phyloP scores from a whole-genome alignment of 1,284 basidiomycete species.

The Apiotrichum laibachii region DNA sequence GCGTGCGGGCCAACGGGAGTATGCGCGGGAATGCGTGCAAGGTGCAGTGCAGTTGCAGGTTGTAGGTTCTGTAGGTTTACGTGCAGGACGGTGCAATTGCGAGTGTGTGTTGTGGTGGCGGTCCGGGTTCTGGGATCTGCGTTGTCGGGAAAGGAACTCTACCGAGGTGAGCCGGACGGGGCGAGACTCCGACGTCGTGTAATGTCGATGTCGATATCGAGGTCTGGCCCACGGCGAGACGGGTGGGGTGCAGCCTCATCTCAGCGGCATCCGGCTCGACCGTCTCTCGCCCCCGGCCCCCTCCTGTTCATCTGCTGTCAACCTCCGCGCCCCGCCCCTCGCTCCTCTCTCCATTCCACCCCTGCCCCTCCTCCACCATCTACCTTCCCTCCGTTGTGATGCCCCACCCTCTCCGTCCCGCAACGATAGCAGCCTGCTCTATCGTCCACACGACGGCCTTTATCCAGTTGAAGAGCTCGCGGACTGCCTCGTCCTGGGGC shows the following conservation, averaged over 20 bases:
- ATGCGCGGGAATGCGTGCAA: too few relatives aligned
- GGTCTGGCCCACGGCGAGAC: too few relatives aligned
- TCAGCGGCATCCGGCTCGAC: too few relatives aligned
- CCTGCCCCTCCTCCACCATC: neutral
- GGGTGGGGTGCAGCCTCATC: too few relatives aligned
- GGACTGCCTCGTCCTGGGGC: conserved; percentile 44
- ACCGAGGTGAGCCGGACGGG: too few relatives aligned
- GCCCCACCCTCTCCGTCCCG: conserved; percentile 32
- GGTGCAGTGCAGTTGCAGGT: neutral
- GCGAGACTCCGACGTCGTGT: too few relatives aligned
- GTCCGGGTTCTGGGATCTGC: too few relatives aligned
- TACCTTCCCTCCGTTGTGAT: conserved; percentile 4
- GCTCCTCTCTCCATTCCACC: neutral
- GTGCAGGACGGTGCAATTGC: neutral
- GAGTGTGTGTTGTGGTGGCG: neutral
- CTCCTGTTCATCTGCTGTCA: too few relatives aligned
- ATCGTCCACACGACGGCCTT: conserved; percentile 52
- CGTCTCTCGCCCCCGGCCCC: too few relatives aligned
- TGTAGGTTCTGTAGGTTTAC: neutral
- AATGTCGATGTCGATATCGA: too few relatives aligned
- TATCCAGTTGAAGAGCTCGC: conserved; percentile 52
- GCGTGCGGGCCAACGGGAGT: neutral
- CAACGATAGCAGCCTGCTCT: conserved; percentile 49
- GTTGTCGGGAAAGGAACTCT: too few relatives aligned
- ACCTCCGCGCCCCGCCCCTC: too few relatives aligned